phyloP scores from a whole-genome alignment of 371 early-diverging fungal genomes.

The Smittium mucronatum region DNA sequence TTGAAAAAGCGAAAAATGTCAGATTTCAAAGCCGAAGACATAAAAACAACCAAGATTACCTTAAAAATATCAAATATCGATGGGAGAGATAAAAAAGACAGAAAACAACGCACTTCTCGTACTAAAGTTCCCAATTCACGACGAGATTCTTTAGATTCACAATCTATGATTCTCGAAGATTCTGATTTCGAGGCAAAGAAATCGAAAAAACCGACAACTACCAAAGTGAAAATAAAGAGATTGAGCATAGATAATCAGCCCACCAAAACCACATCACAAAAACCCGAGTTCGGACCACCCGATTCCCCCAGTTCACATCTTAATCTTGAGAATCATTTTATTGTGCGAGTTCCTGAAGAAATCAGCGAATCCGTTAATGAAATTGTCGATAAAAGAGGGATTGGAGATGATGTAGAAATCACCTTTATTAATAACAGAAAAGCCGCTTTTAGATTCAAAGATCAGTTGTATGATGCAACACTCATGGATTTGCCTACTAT shows the following conservation, averaged over 20 bases:
- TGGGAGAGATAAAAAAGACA: not conserved
- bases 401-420: constrained; percentile 50
- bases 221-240: too few species aligned
- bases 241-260: too few species aligned
- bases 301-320: not conserved
- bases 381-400: constrained; percentile 48
- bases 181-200: too few species aligned
- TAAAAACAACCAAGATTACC: constrained; percentile 6
- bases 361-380: constrained; percentile 49
- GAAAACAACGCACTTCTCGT: too few species aligned
- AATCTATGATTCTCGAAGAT: too few species aligned
- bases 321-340: constrained; percentile 53
- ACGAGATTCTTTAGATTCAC: too few species aligned
- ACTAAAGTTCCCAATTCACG: too few species aligned
- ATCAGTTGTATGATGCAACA: constrained; percentile 42
- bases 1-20: too few species aligned
- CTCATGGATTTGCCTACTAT: constrained; percentile 92
- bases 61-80: not conserved
- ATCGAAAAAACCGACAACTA: too few species aligned
- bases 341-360: constrained; percentile 60
- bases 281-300: too few species aligned
- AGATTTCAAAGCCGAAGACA: not conserved
- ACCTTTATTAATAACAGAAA: constrained; percentile 51
- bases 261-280: too few species aligned
- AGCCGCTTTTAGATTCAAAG: constrained; percentile 51